phyloP scores from a whole-genome alignment of 2,329 filamentous ascomycete genomes.

The Geosmithia putterillii region DNA sequence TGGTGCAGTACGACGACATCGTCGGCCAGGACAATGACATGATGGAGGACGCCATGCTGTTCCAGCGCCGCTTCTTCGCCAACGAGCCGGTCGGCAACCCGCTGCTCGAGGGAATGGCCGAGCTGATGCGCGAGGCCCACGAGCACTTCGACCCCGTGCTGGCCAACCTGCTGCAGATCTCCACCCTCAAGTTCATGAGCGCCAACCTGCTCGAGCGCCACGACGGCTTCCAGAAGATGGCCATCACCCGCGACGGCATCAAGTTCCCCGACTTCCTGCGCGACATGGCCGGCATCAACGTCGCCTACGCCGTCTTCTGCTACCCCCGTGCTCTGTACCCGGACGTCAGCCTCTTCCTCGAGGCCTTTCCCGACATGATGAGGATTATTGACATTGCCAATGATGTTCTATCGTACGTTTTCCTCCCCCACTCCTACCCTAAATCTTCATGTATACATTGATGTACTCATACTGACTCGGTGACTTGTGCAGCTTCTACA shows the following conservation, averaged over 20 bases:
- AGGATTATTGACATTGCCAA: constrained; percentile 9
- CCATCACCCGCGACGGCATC: constrained; percentile 5
- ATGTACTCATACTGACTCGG: neutral
- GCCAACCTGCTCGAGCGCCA: constrained; percentile 10
- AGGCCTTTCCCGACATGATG: constrained; percentile 11
- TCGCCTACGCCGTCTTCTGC: constrained; percentile 10
- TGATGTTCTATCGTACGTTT: constrained; percentile 10
- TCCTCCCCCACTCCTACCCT: neutral
- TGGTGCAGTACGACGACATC: constrained; percentile 10
- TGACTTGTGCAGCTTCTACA: constrained; percentile 7
- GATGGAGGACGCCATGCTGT: constrained; percentile 6
- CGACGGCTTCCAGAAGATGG: constrained; percentile 7
- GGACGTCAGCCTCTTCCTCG: constrained; percentile 6
- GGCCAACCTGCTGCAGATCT: constrained; percentile 8
- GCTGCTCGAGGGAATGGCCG: constrained; percentile 7
- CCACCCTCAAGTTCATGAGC: constrained; percentile 9
- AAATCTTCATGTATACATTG: neutral
- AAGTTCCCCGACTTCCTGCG: constrained; percentile 9
- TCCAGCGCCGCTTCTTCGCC: constrained; percentile 8
- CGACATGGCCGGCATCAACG: constrained; percentile 9
- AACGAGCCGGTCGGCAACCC: constrained; percentile 8
- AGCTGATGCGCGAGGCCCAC: constrained; percentile 7
- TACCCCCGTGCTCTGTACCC: constrained; percentile 8
- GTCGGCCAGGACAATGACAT: constrained; percentile 8
- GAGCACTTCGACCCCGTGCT: constrained; percentile 8